These are phyloP conservation scores for Termitomyces sp. DNA, from an alignment of 768 basidiomycete species.

Conservation along the genomic window DNA sequence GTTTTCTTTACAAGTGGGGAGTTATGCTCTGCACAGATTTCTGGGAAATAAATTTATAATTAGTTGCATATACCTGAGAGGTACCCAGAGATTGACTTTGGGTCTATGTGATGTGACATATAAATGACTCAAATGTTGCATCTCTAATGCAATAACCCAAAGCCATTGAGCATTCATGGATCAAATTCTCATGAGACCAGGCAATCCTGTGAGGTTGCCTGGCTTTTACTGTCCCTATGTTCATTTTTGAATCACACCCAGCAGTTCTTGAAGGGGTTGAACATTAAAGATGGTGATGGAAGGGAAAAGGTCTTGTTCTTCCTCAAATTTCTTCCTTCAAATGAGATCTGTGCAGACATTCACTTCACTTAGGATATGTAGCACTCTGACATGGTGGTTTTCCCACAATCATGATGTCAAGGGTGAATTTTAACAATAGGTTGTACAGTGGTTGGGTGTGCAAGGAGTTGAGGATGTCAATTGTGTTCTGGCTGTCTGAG, in stretches of 20 bases:
- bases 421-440: too few species aligned
- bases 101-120: slow-evolving; percentile 17
- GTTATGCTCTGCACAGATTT: neutral
- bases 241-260: neutral
- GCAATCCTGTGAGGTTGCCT: slow-evolving; percentile 21
- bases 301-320: neutral
- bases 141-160: slow-evolving; percentile 16
- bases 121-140: too few species aligned
- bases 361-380: neutral
- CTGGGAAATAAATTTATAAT: neutral
- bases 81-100: too few species aligned
- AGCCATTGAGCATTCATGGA: slow-evolving; percentile 12
- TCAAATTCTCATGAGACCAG: slow-evolving; percentile 15
- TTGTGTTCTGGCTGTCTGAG: neutral
- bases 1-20: neutral
- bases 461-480: neutral
- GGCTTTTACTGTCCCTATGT: neutral
- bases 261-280: neutral
- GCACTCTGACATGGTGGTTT: neutral
- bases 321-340: too few species aligned
- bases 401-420: neutral
- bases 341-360: too few species aligned
- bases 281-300: neutral
- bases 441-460: too few species aligned
- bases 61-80: neutral